phyloP scores from a whole-genome alignment of 140 eudicot species.

The Senecio squalidus region DNA sequence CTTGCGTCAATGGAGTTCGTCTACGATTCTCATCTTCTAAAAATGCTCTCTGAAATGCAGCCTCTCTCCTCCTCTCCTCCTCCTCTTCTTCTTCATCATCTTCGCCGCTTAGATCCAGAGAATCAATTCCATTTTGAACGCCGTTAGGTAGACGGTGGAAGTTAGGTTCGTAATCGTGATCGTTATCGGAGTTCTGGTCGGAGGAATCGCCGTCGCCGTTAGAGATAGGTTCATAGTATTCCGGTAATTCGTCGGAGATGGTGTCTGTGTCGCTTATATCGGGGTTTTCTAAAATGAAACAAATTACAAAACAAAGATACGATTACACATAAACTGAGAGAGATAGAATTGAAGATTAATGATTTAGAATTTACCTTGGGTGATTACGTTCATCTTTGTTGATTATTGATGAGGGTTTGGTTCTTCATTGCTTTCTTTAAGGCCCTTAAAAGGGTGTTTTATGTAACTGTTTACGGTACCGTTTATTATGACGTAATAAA shows the following conservation, averaged over 20 bases:
- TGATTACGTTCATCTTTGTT: too few relatives aligned
- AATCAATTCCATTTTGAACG: constrained; percentile 43
- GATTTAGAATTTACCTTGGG: too few relatives aligned
- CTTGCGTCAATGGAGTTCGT: constrained; percentile 73
- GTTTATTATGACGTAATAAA: too few relatives aligned
- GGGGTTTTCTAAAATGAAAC: constrained; percentile 32
- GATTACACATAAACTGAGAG: too few relatives aligned
- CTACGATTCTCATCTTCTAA: constrained; percentile 81
- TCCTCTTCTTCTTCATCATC: constrained; percentile 32
- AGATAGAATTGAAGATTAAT: too few relatives aligned
- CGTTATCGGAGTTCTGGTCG: constrained; percentile 29
- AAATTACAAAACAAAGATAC: not conserved
- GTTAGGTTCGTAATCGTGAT: constrained; percentile 26
- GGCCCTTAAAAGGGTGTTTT: too few relatives aligned
- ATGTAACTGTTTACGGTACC: too few relatives aligned
- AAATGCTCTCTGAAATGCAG: constrained; percentile 47
- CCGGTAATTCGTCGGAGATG: constrained; percentile 51
- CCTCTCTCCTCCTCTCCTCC: constrained; percentile 37
- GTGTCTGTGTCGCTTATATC: constrained; percentile 63
- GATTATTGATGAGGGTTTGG: too few relatives aligned
- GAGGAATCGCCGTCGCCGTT: constrained; percentile 29
- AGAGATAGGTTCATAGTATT: constrained; percentile 66
- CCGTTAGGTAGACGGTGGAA: constrained; percentile 50
- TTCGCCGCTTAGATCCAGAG: constrained; percentile 64
- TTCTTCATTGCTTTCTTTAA: too few relatives aligned